Conservation (phyloP, 1,139 yeast genomes). For the Lodderomyces theae region DNA sequence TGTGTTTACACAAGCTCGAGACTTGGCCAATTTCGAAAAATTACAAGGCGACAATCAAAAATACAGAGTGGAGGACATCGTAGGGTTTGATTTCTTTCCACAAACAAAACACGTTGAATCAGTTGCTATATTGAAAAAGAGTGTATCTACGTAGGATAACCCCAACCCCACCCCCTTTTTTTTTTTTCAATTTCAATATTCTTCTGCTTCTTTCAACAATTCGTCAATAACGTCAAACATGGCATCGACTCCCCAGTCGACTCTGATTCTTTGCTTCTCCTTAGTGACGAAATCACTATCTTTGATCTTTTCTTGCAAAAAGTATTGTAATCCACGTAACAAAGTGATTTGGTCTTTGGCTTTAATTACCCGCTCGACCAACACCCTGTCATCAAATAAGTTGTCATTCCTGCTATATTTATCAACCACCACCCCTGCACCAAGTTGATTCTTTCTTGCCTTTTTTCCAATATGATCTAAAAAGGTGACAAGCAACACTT, state of each 20-base stretch:
- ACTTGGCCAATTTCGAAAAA: slow-evolving; percentile 28
- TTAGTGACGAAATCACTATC: slow-evolving; percentile 54
- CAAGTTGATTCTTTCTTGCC: slow-evolving; percentile 53
- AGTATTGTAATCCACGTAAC: slow-evolving; percentile 71
- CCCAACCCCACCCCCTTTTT: too few species aligned
- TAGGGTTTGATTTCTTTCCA: slow-evolving; percentile 49
- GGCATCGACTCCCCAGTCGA: slow-evolving; percentile 68
- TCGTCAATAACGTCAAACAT: slow-evolving; percentile 56
- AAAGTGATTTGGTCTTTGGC: slow-evolving; percentile 63
- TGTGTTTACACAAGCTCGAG: slow-evolving; percentile 48
- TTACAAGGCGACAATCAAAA: slow-evolving; percentile 19
- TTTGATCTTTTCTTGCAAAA: slow-evolving; percentile 54
- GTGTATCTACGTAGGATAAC: slow-evolving; percentile 3
- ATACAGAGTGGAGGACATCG: slow-evolving; percentile 31
- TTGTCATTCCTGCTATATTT: slow-evolving; percentile 33
- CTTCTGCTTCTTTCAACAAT: slow-evolving; percentile 22
- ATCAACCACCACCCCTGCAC: slow-evolving; percentile 35
- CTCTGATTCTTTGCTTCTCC: slow-evolving; percentile 57
- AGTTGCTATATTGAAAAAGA: slow-evolving; percentile 34
- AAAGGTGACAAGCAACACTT: slow-evolving; percentile 66
- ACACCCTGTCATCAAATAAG: slow-evolving; percentile 51
- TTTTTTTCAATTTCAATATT: too few species aligned
- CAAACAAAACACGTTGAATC: slow-evolving; percentile 50
- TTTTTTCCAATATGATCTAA: slow-evolving; percentile 65
- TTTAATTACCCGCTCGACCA: slow-evolving; percentile 55